These are phyloP conservation scores for Ilyonectria destructans DNA, from an alignment of 2,329 filamentous ascomycete species.

Conservation along the genomic window DNA sequence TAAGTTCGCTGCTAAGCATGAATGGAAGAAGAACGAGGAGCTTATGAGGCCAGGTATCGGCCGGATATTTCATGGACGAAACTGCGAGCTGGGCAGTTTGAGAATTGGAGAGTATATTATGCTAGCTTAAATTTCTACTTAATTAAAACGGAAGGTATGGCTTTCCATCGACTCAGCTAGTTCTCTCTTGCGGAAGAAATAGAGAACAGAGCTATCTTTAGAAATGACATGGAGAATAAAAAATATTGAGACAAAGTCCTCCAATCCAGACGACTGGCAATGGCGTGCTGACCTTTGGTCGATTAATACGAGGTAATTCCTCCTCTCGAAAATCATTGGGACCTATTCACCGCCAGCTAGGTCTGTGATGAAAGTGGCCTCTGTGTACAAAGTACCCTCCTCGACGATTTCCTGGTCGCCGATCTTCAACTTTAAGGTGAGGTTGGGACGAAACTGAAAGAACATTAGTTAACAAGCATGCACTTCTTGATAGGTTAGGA, in stretches of 20 bases:
- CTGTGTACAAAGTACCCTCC: conserved; percentile 84
- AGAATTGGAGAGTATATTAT: too few species aligned
- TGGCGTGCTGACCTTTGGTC: neutral
- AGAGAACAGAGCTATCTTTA: neutral
- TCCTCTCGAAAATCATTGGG: neutral
- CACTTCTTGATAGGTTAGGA: conserved; percentile 6
- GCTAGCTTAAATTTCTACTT: neutral
- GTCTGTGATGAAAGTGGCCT: conserved; percentile 94
- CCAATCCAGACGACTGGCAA: neutral
- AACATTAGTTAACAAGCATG: conserved; percentile 31
- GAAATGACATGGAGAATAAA: neutral
- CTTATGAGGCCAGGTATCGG: too few species aligned
- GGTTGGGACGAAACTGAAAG: conserved; percentile 78
- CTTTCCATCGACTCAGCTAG: neutral
- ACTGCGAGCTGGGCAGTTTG: too few species aligned
- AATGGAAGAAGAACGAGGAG: too few species aligned
- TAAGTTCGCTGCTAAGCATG: too few species aligned
- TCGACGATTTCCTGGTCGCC: conserved; percentile 87
- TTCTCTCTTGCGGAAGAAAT: neutral
- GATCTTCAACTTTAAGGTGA: conserved; percentile 87
- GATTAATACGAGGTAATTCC: neutral
- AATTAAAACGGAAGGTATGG: neutral
- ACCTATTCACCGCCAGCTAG: conserved; percentile 24
- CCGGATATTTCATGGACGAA: too few species aligned
- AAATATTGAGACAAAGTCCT: neutral